Evolutionary conservation across 1,284 basidiomycete species (phyloP), one percentile per base, ranked within the genome.

Genomic region (Omphalotus olearius): DNA sequence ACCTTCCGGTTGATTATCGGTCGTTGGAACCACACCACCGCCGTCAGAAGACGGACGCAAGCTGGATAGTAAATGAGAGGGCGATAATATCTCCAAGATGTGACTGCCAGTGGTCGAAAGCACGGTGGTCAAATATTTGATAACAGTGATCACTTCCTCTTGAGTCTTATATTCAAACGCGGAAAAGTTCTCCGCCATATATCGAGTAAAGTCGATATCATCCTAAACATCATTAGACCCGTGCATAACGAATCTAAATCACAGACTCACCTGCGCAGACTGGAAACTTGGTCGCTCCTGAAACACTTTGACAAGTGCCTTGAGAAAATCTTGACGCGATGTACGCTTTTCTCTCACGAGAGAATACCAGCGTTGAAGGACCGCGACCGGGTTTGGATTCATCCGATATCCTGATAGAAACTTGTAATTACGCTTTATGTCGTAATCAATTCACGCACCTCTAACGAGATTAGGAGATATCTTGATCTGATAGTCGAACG

Each of bases 101-200:
- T 94, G 91, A 72, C 88, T 84, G 18, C 93, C 94, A 2, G 85
- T 81, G 0, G 89, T 91, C 0, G 93, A 94, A 36, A 98, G 72
- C 9, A 92, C 78, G 10, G 78, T 75, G 3, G 90, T 94, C 44
- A 98, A 77, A 49, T 82, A 80, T 57, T 88, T 88, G 60, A 98
- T 80, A 16, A 98, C 84, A 0, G 86, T 82, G 52, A 98, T 74
- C 3, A 89, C 84, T 70, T 99, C 97, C 65, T 99, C 97, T 62
- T 89, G 85, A 0, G 90, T 89, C 71, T 94, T 97, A 74, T 95
- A 98, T 45, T 98, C 93, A 53, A 99, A 81, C 1, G 85, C 75
- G 0, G 93, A 81, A 53, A 99, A 85, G 63, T 97, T 98, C 66
- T 99, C 97, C 0, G 92, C 89, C 76, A 98, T 87, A 69, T 92